Evolutionary conservation across 139 green algal genomes (phyloP).

Genomic region (Chlamydomonas schloesseri): DNA sequence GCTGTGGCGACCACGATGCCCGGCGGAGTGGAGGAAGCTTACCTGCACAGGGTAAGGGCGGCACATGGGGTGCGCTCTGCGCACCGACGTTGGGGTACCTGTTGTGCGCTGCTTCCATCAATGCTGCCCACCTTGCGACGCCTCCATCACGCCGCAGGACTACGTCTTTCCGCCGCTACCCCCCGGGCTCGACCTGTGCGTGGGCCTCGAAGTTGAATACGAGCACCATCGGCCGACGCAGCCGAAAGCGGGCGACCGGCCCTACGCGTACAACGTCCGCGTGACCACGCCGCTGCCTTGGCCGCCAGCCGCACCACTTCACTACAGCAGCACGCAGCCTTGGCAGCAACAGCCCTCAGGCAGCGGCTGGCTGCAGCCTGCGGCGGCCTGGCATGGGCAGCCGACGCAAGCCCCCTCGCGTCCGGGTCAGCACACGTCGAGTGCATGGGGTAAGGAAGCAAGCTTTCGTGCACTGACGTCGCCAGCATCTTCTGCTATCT

Average conservation of each 20-base stretch:
- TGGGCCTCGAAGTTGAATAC: conserved; percentile 33
- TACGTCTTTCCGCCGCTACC: background rate
- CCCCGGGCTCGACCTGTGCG: background rate
- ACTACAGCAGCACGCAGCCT: too few species aligned
- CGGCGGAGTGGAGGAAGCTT: background rate
- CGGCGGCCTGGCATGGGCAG: too few species aligned
- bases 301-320: background rate
- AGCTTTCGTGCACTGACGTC: too few species aligned
- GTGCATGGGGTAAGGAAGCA: too few species aligned
- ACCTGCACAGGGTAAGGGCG: background rate
- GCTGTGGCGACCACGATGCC: background rate
- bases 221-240: conserved; percentile 34
- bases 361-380: too few species aligned
- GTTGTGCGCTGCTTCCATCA: too few species aligned
- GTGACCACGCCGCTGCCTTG: conserved; percentile 2
- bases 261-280: conserved; percentile 22
- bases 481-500: too few species aligned
- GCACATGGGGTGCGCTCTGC: too few species aligned
- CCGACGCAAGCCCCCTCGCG: too few species aligned
- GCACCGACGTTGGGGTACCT: too few species aligned
- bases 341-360: too few species aligned
- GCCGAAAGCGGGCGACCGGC: background rate
- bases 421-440: too few species aligned
- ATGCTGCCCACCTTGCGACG: background rate
- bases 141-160: background rate